Percentiles rank a stretch among this genome's conserved stretches.
Conservation (phyloP, 805 yeast species). For the Metschnikowia cerradonensis region DNA sequence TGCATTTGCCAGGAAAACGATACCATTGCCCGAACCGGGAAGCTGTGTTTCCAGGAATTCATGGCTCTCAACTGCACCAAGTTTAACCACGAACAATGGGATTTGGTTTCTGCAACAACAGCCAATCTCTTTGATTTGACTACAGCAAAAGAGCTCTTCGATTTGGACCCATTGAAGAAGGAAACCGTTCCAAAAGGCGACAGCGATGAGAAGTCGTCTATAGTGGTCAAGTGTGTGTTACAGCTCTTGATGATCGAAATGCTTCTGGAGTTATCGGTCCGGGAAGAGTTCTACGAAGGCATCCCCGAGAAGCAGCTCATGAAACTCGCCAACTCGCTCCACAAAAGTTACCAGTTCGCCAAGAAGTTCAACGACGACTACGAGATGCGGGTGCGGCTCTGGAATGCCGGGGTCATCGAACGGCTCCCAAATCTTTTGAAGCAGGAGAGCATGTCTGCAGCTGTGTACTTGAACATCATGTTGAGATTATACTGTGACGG, state of each 20-base stretch:
- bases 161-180: slow-evolving; percentile 45
- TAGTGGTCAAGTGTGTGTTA: slow-evolving; percentile 88
- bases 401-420: slow-evolving; percentile 90
- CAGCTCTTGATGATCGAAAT: slow-evolving; percentile 87
- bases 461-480: slow-evolving; percentile 76
- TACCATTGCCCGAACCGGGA: slow-evolving; percentile 91
- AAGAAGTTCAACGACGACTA: slow-evolving; percentile 84
- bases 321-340: slow-evolving; percentile 55
- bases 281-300: slow-evolving; percentile 58
- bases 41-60: slow-evolving; percentile 79
- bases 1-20: slow-evolving; percentile 97
- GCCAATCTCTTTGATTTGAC: slow-evolving; percentile 71
- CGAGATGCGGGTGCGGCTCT: slow-evolving; percentile 79
- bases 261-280: slow-evolving; percentile 72
- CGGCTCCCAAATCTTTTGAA: slow-evolving; percentile 85
- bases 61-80: slow-evolving; percentile 68
- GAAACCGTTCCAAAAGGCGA: not conserved
- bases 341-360: slow-evolving; percentile 75
- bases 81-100: slow-evolving; percentile 73
- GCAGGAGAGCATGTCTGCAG: slow-evolving; percentile 88
- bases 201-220: slow-evolving; percentile 48
- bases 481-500: slow-evolving; percentile 74
- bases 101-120: slow-evolving; percentile 59
- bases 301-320: slow-evolving; percentile 67
- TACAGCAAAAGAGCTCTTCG: slow-evolving; percentile 81